Base-by-base conservation (phyloP, 306 rosid species). In the Cicer cuneatum region DNA sequence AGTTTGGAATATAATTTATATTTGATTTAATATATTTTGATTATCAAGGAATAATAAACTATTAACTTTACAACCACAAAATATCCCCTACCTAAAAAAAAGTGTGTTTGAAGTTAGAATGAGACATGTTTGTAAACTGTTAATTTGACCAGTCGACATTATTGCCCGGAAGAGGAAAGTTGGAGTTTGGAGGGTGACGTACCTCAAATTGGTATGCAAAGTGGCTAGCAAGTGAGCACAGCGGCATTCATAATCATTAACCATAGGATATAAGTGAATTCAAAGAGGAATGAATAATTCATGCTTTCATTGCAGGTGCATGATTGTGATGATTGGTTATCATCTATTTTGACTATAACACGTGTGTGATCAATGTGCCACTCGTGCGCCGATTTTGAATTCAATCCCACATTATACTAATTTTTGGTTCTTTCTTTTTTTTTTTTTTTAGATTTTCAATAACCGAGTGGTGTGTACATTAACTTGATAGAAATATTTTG, bases 291-390 rank as follows among this genome's bases (percentile, higher is more conserved):
- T 53, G 24, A 43, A 80, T 45, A 7, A 74, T 82, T 67, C 83
- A 72, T 63, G 15, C 83, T 66, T 75, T 59, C 38, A 35, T 71
- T 54, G 72, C 73, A 67, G 78, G 71, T 70, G 81, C 78, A 66
- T 58, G 54, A 71, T 76, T 80, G 78, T 78, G 78, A 85, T 87
- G 52, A 80, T 85, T 85, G 78, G 64, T 42, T 51, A 71, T 87
- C 15, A 76, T 70, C 42, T 73, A 69, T 72, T 60, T 85, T 77
- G 85, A 76, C 83, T 46, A 40, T 35, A 67, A 74, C 85, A 81
- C 85, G 89, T 83, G 86, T 83, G 77, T 64, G 37, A 19, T 51
- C 40, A 45, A 5, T 72, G 14, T 29, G 18, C 53, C 70, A 52
- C 72, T 37, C 73, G 69, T 74, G 86, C 51, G 40, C 66, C 65